Conservation (phyloP, 2,329 filamentous ascomycete genomes). For the Trichoderma harzianum region DNA sequence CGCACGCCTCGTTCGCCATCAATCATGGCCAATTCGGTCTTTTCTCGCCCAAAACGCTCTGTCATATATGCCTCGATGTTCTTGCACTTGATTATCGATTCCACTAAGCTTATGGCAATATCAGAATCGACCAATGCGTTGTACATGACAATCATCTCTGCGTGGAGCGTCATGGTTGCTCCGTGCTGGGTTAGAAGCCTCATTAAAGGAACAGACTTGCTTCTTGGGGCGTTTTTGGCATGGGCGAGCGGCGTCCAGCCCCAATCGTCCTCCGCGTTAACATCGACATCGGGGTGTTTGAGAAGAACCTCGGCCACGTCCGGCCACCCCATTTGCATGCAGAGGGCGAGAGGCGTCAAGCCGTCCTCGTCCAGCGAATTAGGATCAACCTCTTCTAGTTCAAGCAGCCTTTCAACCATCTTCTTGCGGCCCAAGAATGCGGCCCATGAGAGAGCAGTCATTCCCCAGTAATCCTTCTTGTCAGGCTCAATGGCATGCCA, state of each 20-base stretch:
- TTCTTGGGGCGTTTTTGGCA: background rate
- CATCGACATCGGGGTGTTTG: background rate
- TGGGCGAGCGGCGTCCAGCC: constrained; percentile 6
- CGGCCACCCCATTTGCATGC: background rate
- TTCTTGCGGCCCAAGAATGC: background rate
- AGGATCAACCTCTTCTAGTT: background rate
- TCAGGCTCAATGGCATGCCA: background rate
- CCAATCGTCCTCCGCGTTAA: background rate
- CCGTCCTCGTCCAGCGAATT: constrained; percentile 2
- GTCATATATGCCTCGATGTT: background rate
- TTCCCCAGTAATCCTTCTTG: constrained; percentile 1
- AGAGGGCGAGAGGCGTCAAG: background rate
- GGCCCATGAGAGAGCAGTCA: constrained; percentile 13
- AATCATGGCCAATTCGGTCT: background rate
- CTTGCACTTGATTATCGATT: background rate
- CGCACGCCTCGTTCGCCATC: background rate
- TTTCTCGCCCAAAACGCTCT: background rate
- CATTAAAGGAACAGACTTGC: background rate
- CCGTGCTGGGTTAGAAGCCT: background rate
- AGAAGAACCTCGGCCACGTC: background rate
- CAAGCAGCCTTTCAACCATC: background rate
- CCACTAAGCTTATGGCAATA: background rate
- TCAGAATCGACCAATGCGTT: background rate
- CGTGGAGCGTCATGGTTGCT: background rate
- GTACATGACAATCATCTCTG: background rate